These are phyloP conservation scores for Chytriomyces confervae DNA, from an alignment of 192 early-diverging fungal species.

Conservation along the genomic window DNA sequence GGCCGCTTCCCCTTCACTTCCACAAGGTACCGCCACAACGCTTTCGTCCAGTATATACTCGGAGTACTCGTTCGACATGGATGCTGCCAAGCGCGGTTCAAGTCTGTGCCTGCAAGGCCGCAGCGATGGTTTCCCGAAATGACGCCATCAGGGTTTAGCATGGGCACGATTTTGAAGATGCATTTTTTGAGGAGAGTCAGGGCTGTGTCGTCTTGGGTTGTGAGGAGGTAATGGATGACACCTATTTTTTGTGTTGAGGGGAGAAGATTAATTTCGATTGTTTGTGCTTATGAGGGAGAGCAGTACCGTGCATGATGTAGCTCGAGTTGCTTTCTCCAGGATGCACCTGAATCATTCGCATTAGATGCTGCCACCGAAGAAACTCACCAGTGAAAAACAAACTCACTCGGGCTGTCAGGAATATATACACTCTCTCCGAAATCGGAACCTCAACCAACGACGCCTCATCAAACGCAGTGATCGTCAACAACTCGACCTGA, in stretches of 20 bases:
- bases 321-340: slow-evolving; percentile 62
- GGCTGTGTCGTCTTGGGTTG: too few relatives aligned
- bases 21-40: slow-evolving; percentile 48
- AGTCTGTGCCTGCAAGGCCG: slow-evolving; percentile 56
- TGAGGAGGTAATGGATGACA: slow-evolving; percentile 27
- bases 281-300: background rate
- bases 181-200: slow-evolving; percentile 41
- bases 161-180: slow-evolving; percentile 62
- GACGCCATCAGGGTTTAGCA: slow-evolving; percentile 64
- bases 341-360: slow-evolving; percentile 44
- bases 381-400: background rate
- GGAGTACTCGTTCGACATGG: slow-evolving; percentile 41
- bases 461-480: slow-evolving; percentile 52
- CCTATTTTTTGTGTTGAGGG: slow-evolving; percentile 27
- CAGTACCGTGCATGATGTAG: slow-evolving; percentile 54
- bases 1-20: slow-evolving; percentile 35
- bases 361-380: background rate
- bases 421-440: slow-evolving; percentile 48
- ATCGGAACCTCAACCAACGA: slow-evolving; percentile 35
- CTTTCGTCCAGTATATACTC: slow-evolving; percentile 57
- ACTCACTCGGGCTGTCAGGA: slow-evolving; percentile 52
- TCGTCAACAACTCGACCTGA: slow-evolving; percentile 53
- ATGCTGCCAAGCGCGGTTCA: slow-evolving; percentile 59
- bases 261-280: too few relatives aligned
- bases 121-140: slow-evolving; percentile 60